A percentile compares a stretch with the other conserved stretches of the same genome.
These are phyloP conservation scores for Eucalyptus marginata DNA, from an alignment of 345 rosid genomes.

Conservation along the genomic window DNA sequence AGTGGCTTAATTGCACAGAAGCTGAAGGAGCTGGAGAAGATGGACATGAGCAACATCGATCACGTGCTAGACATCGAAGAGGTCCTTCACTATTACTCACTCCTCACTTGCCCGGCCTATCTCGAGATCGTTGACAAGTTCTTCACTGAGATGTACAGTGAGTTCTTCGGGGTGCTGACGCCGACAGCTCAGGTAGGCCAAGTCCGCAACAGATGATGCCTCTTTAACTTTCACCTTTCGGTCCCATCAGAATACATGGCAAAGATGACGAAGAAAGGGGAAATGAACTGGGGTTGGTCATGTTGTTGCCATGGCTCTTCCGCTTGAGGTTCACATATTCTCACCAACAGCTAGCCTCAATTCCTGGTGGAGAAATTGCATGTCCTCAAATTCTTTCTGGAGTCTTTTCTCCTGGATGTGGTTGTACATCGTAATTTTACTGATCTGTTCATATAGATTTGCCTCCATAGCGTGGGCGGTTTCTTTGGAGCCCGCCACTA, in stretches of 20 bases:
- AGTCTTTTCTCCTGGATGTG: background rate
- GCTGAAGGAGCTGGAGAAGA: slow-evolving; percentile 61
- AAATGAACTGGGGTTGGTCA: background rate
- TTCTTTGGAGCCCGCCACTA: background rate
- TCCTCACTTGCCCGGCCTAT: slow-evolving; percentile 62
- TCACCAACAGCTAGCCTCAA: background rate
- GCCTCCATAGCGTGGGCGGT: background rate
- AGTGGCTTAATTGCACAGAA: slow-evolving; percentile 23
- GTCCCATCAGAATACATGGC: background rate
- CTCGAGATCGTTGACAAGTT: slow-evolving; percentile 58
- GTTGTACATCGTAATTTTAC: background rate
- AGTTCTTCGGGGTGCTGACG: slow-evolving; percentile 6
- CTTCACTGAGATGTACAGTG: slow-evolving; percentile 58
- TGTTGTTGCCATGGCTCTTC: background rate
- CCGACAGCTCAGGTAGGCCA: background rate
- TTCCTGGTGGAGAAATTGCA: background rate
- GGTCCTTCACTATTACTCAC: slow-evolving; percentile 66
- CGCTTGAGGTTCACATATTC: background rate
- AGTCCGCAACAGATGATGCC: background rate
- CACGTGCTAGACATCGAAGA: slow-evolving; percentile 64
- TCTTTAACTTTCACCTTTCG: background rate
- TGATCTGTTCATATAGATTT: background rate
- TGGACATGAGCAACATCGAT: slow-evolving; percentile 44
- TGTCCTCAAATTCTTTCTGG: background rate
- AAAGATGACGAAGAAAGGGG: background rate